phyloP scores from a whole-genome alignment of 2,329 filamentous ascomycete genomes.

The Aurifilum marmelostoma region DNA sequence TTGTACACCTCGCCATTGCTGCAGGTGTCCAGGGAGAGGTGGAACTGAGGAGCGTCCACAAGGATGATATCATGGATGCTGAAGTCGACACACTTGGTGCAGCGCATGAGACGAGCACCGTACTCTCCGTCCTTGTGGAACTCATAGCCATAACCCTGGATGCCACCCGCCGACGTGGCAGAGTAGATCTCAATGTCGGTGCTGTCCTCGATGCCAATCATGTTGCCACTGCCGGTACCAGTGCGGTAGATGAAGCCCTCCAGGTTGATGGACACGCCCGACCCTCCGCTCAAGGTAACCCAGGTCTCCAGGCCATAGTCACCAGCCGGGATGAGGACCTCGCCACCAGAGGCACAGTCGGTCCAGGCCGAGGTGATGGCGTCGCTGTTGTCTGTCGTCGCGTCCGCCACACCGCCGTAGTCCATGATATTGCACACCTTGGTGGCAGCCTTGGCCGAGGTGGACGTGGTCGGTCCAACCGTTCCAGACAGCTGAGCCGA shows the following conservation, averaged over 20 bases:
- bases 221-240: slow-evolving; percentile 34
- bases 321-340: slow-evolving; percentile 51
- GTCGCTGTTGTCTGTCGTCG: slow-evolving; percentile 45
- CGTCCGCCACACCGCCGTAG: slow-evolving; percentile 54
- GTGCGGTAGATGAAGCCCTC: slow-evolving; percentile 42
- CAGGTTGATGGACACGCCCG: slow-evolving; percentile 51
- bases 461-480: slow-evolving; percentile 36
- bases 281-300: slow-evolving; percentile 49
- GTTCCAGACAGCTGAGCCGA: slow-evolving; percentile 35
- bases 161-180: slow-evolving; percentile 46
- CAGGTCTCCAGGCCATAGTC: slow-evolving; percentile 51
- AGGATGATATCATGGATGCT: slow-evolving; percentile 53
- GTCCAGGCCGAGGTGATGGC: slow-evolving; percentile 36
- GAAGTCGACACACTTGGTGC: slow-evolving; percentile 47
- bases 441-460: slow-evolving; percentile 34
- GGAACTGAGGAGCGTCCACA: slow-evolving; percentile 44
- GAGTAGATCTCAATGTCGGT: slow-evolving; percentile 54
- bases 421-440: slow-evolving; percentile 52
- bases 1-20: slow-evolving; percentile 57
- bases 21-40: slow-evolving; percentile 38
- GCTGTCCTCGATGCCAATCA: slow-evolving; percentile 34
- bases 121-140: slow-evolving; percentile 41
- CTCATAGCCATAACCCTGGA: slow-evolving; percentile 54
- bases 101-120: slow-evolving; percentile 51
- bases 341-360: slow-evolving; percentile 51